Evolutionary conservation across 208 protist species (phyloP), one percentile per base, ranked within the genome.

Genomic region (Trypanosomatidae sp.): DNA sequence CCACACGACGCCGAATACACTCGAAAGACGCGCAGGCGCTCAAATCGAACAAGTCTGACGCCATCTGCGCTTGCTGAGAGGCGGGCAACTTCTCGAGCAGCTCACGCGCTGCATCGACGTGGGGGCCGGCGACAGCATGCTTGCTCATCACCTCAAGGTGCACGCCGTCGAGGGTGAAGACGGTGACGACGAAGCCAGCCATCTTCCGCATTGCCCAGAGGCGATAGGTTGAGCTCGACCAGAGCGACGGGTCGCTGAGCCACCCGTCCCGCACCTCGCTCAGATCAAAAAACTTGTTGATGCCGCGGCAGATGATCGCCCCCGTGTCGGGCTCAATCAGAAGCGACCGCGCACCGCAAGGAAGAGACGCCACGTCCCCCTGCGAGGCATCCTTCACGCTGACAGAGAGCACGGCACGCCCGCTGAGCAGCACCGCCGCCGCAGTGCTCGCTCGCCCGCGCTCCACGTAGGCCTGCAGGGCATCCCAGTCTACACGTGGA

Each of bases 251-350:
- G 33, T 89, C 85, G 4, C 62, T 33, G 43, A 81, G 15, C 84
- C 82, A 87, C 19, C 66, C 74, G n/a, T 47, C 39, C 41, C 81
- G 71, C 19, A 93, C 83, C 12, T 86, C 85, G 17, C 73, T 79
- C 6, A 91, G 17, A 62, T 95, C 91, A 70, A 93, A 88, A 62
- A 97, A 97, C 72, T 97, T 97, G 77, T 97, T 95, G 36, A 97
- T 74, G 46, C 93, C 91, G 55, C 93, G 85, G 44, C 87, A 82
- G 19, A 89, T 60, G 50, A 97, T 88, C 19, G 74, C 71, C 43
- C 82, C 86, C 19, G 69, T 77, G 28, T 70, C 68, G 22, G 17
- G 28, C 47, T 90, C 70, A 7, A 97, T 64, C 5, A 97, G 65
- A 3, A 97, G 79, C 19, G 81, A 91, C 15, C 93, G 82, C 17